A percentile compares a stretch with the other conserved stretches of the same genome.
phyloP scores from a whole-genome alignment of 805 yeast genomes.

The Lipomyces kockii region DNA sequence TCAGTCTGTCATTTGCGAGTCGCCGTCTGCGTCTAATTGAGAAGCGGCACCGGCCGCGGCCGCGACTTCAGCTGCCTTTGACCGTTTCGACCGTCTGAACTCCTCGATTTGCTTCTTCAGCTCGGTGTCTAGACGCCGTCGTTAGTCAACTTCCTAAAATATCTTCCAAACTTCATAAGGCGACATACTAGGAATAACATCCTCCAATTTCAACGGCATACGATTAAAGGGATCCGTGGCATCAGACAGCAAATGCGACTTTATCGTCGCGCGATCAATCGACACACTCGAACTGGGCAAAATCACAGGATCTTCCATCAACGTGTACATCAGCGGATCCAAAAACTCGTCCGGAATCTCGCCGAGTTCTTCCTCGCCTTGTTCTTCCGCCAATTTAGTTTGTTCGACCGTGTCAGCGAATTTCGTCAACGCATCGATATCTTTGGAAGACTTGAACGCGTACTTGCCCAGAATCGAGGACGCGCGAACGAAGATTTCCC shows the following conservation, averaged over 20 bases:
- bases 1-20: conserved; percentile 12
- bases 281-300: conserved; percentile 83
- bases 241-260: conserved; percentile 90
- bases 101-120: conserved; percentile 63
- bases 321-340: conserved; percentile 94
- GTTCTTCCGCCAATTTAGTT: conserved; percentile 51
- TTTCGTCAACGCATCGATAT: conserved; percentile 54
- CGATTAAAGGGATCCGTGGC: conserved; percentile 97
- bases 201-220: conserved; percentile 85
- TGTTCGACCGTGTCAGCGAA: conserved; percentile 72
- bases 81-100: conserved; percentile 50
- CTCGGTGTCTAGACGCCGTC: conserved; percentile 46
- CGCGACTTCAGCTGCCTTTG: neutral
- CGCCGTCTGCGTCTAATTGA: conserved; percentile 20
- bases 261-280: conserved; percentile 89
- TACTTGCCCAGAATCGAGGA: conserved; percentile 62
- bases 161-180: neutral
- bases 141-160: neutral
- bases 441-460: conserved; percentile 59
- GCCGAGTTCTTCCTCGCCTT: conserved; percentile 72
- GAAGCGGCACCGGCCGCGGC: conserved; percentile 8
- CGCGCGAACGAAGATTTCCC: conserved; percentile 71
- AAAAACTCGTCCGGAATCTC: conserved; percentile 95
- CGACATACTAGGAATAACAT: conserved; percentile 70
- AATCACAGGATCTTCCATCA: conserved; percentile 96